A percentile compares a stretch with the other conserved stretches of the same genome.
These are phyloP conservation scores for Puccinia hordei DNA, from an alignment of 1,284 basidiomycete genomes.

Conservation along the genomic window DNA sequence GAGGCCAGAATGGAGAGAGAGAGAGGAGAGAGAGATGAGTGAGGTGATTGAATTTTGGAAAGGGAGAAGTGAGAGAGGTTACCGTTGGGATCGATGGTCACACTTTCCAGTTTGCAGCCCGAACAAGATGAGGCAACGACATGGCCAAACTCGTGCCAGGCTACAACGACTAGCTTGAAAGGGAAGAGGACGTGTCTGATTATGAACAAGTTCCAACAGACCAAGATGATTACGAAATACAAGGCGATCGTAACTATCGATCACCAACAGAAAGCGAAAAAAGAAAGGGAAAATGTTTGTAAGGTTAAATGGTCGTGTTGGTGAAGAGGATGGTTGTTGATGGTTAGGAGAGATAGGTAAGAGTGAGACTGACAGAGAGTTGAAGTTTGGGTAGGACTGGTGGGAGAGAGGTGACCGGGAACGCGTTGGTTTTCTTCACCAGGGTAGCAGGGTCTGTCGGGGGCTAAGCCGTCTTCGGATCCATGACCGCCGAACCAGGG, in stretches of 20 bases:
- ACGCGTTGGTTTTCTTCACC: constrained; percentile 40
- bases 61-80: not conserved
- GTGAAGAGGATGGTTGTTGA: not conserved
- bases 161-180: constrained; percentile 55
- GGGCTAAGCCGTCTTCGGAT: constrained; percentile 14
- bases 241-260: constrained; percentile 29
- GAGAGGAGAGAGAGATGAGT: not conserved
- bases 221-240: constrained; percentile 54
- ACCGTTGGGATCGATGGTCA: constrained; percentile 53
- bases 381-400: constrained; percentile 47
- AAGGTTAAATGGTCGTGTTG: not conserved
- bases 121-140: constrained; percentile 51
- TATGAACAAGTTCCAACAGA: constrained; percentile 56
- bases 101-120: constrained; percentile 50
- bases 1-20: not conserved
- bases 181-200: constrained; percentile 55
- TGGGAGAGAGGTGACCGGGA: constrained; percentile 29
- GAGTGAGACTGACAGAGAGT: constrained; percentile 32
- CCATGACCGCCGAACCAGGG: constrained; percentile 7
- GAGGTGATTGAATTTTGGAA: not conserved
- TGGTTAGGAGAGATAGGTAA: not conserved
- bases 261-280: not conserved
- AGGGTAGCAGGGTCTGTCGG: constrained; percentile 32
- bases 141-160: constrained; percentile 56
- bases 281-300: not conserved